These are phyloP conservation scores for Scenedesmus sp. DNA, from an alignment of 163 green algal genomes.

Conservation along the genomic window DNA sequence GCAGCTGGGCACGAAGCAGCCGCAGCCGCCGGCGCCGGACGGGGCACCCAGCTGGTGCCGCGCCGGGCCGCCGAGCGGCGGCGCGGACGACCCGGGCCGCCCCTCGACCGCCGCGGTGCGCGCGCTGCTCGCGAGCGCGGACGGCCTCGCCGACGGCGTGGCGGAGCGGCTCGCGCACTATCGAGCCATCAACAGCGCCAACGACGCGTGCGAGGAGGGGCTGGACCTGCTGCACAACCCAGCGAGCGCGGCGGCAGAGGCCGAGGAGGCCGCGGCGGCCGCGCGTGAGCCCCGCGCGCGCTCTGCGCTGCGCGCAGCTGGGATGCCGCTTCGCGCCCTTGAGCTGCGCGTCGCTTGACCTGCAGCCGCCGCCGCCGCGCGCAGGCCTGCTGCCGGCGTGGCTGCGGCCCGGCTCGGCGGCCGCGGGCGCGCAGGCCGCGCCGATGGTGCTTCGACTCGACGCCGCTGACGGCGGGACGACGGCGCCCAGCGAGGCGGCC, in stretches of 20 bases:
- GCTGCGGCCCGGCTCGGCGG: neutral
- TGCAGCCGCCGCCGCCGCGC: neutral
- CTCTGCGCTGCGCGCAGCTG: too few relatives aligned
- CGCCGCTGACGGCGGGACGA: too few relatives aligned
- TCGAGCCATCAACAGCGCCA: neutral
- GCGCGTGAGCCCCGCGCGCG: too few relatives aligned
- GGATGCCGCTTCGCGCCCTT: neutral
- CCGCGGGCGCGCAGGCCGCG: neutral
- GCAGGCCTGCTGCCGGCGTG: neutral
- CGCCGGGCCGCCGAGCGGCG: too few relatives aligned
- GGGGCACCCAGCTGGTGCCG: neutral
- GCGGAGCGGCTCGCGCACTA: conserved; percentile 8
- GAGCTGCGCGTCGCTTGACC: neutral
- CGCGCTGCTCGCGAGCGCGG: conserved; percentile 12
- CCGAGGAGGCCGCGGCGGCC: too few relatives aligned
- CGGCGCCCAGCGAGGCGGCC: neutral
- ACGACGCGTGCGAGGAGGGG: neutral
- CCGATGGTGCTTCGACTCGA: conserved; percentile 26
- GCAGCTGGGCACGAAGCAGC: neutral
- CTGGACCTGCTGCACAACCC: conserved; percentile 9
- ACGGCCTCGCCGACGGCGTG: conserved; percentile 1
- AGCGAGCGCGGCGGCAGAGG: neutral
- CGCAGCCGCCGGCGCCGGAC: neutral
- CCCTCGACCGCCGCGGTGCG: conserved; percentile 8
- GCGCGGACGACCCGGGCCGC: too few relatives aligned